Evolutionary conservation across 1,139 yeast genomes (phyloP).

Genomic region (Candida sp.): DNA sequence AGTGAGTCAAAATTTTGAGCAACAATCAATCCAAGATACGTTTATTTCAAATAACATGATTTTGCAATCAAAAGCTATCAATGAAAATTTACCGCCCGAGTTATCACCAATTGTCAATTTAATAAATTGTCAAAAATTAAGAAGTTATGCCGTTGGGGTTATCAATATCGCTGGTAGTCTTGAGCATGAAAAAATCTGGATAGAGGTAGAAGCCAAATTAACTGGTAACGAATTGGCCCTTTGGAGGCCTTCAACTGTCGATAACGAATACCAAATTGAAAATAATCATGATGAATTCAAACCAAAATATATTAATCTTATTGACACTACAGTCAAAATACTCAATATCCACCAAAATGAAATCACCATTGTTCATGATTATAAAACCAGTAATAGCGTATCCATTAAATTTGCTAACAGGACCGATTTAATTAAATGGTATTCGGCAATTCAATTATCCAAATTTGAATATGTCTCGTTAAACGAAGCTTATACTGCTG

Average conservation of each 20-base stretch:
- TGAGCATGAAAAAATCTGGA: constrained; percentile 23
- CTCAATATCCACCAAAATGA: constrained; percentile 10
- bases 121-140: constrained; percentile 37
- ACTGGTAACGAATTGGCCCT: constrained; percentile 52
- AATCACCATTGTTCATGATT: constrained; percentile 37
- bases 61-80: constrained; percentile 18
- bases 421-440: constrained; percentile 39
- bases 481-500: constrained; percentile 58
- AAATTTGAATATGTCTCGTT: constrained; percentile 49
- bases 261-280: constrained; percentile 14
- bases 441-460: constrained; percentile 43
- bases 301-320: constrained; percentile 48
- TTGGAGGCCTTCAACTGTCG: constrained; percentile 35
- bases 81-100: constrained; percentile 33
- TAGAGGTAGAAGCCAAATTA: constrained; percentile 42
- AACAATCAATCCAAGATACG: neutral
- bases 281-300: constrained; percentile 29
- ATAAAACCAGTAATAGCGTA: constrained; percentile 29
- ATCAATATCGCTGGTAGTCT: constrained; percentile 18
- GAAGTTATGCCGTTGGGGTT: constrained; percentile 34
- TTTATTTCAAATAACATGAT: constrained; percentile 13
- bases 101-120: constrained; percentile 40
- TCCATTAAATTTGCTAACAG: constrained; percentile 28
- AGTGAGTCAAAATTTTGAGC: constrained; percentile 6
- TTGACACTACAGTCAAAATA: constrained; percentile 39